These are phyloP conservation scores for Pestalotiopsis fici DNA, from an alignment of 2,329 filamentous ascomycete species.

Conservation along the genomic window DNA sequence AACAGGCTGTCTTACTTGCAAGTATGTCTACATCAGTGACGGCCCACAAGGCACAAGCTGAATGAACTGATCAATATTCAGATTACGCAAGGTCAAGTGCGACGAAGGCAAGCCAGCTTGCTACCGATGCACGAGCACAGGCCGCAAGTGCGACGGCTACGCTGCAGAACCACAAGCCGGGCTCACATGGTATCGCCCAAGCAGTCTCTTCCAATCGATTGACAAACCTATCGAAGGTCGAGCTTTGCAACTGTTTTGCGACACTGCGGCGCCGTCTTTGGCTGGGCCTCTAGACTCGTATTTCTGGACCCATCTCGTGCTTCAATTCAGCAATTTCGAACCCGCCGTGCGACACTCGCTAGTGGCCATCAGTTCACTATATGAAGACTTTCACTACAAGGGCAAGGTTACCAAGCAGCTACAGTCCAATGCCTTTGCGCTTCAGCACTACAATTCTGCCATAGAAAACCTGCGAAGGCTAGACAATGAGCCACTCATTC, in stretches of 20 bases:
- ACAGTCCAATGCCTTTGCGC: constrained; percentile 29
- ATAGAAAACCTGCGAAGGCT: constrained; percentile 32
- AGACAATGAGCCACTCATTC: constrained; percentile 32
- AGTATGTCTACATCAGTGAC: not conserved
- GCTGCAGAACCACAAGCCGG: constrained; percentile 13
- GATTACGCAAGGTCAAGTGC: constrained; percentile 9
- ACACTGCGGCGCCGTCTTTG: constrained; percentile 35
- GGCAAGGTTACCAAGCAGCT: not conserved
- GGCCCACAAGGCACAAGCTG: not conserved
- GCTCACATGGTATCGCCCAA: constrained; percentile 36
- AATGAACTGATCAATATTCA: not conserved
- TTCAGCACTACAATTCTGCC: constrained; percentile 42
- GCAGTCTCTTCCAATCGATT: constrained; percentile 24
- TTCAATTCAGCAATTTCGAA: constrained; percentile 37
- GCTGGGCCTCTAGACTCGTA: constrained; percentile 36
- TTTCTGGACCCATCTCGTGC: constrained; percentile 42
- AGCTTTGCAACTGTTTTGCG: constrained; percentile 37
- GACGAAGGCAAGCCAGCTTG: constrained; percentile 7
- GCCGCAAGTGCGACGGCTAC: constrained; percentile 35
- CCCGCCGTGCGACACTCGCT: constrained; percentile 38
- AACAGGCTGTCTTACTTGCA: constrained; percentile 9
- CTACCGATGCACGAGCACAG: constrained; percentile 25
- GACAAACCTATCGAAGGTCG: constrained; percentile 29
- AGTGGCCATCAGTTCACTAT: constrained; percentile 39
- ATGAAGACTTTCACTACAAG: constrained; percentile 23